phyloP scores from a whole-genome alignment of 139 green algal species.

The Nannochloris sp. region DNA sequence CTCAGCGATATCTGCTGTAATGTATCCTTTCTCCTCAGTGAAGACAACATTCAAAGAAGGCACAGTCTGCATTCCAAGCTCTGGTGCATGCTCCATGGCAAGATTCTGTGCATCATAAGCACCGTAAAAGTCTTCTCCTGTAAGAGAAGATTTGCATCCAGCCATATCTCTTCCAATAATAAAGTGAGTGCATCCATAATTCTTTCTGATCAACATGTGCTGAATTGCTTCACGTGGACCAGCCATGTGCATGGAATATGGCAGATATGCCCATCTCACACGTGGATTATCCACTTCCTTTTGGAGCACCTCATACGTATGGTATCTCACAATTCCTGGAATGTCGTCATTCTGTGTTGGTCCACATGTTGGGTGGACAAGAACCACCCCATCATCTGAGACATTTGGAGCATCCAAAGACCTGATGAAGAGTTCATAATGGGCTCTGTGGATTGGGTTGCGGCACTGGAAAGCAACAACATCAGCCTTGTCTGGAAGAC shows the following conservation, averaged over 20 bases:
- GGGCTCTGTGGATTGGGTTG: slow-evolving; percentile 86
- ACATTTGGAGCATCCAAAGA: slow-evolving; percentile 71
- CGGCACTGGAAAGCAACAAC: slow-evolving; percentile 88
- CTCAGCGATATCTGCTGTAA: slow-evolving; percentile 78
- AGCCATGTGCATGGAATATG: slow-evolving; percentile 95
- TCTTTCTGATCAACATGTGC: slow-evolving; percentile 94
- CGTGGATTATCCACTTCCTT: slow-evolving; percentile 64
- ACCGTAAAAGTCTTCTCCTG: slow-evolving; percentile 88
- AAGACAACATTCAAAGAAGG: slow-evolving; percentile 79
- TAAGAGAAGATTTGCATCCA: slow-evolving; percentile 73
- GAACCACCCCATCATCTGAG: slow-evolving; percentile 51
- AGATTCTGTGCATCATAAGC: slow-evolving; percentile 66
- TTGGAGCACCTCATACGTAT: slow-evolving; percentile 92
- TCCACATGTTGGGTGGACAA: slow-evolving; percentile 86
- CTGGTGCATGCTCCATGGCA: slow-evolving; percentile 48
- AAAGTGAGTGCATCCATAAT: slow-evolving; percentile 95
- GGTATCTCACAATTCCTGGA: slow-evolving; percentile 82
- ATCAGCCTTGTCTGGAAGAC: slow-evolving; percentile 26
- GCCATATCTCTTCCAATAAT: slow-evolving; percentile 95
- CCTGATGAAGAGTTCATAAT: slow-evolving; percentile 91
- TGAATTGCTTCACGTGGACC: slow-evolving; percentile 86
- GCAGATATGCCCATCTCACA: slow-evolving; percentile 86
- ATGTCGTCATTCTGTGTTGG: slow-evolving; percentile 96
- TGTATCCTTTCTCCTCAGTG: slow-evolving; percentile 79
- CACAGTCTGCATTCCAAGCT: slow-evolving; percentile 84